Conservation (phyloP, 1,139 yeast species). For the Geotrichum citri-aurantii region DNA sequence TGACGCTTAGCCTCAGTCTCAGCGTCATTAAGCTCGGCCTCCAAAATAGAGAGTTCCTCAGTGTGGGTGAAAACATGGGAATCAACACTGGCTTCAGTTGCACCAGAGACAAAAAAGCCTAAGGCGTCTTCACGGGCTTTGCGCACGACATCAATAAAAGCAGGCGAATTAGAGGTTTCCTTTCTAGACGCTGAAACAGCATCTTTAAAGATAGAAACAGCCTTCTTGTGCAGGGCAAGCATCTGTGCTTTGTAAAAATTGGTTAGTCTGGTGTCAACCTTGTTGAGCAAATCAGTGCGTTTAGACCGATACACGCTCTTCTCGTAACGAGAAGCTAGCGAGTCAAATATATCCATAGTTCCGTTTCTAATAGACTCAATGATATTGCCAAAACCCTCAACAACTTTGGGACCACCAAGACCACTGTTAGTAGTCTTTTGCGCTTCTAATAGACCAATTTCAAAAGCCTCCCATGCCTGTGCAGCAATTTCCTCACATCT, state of each 20-base stretch:
- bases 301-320: slow-evolving; percentile 60
- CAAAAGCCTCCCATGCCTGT: slow-evolving; percentile 47
- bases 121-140: slow-evolving; percentile 21
- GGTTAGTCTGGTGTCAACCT: slow-evolving; percentile 32
- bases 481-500: slow-evolving; percentile 84
- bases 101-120: slow-evolving; percentile 22
- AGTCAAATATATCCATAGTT: slow-evolving; percentile 53
- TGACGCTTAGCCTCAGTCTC: slow-evolving; percentile 31
- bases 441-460: slow-evolving; percentile 33
- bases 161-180: slow-evolving; percentile 12
- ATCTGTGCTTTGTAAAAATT: slow-evolving; percentile 43
- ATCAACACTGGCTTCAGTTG: slow-evolving; percentile 27
- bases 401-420: slow-evolving; percentile 23
- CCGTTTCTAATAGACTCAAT: slow-evolving; percentile 27
- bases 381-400: slow-evolving; percentile 31
- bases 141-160: slow-evolving; percentile 21
- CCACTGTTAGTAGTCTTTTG: slow-evolving; percentile 19
- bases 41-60: slow-evolving; percentile 24
- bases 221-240: slow-evolving; percentile 33
- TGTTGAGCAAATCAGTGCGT: slow-evolving; percentile 41
- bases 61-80: slow-evolving; percentile 26
- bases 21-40: slow-evolving; percentile 30
- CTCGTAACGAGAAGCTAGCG: slow-evolving; percentile 67
- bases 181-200: slow-evolving; percentile 17
- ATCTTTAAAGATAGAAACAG: slow-evolving; percentile 30